Base-by-base conservation (phyloP, 495 filamentous ascomycete species). In the Penicillium paradoxum region DNA sequence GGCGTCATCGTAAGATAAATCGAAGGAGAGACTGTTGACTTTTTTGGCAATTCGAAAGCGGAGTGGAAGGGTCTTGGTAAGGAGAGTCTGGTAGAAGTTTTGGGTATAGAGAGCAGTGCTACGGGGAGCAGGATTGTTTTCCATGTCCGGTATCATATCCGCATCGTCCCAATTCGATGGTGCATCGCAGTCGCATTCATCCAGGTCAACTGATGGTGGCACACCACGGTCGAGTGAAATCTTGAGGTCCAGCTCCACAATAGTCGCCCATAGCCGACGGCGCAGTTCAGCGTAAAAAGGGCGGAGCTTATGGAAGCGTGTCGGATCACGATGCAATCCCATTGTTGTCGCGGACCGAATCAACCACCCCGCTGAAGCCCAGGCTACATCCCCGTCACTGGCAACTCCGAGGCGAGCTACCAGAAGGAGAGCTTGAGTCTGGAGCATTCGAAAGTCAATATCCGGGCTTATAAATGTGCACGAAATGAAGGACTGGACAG, bases 201-300 rank as follows among this genome's bases (percentile, higher is more conserved):
- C 67, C 9, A 73, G 53, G 17, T 72, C 67, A 22, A 79, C 69
- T 5, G 71, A 68, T 0, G 81, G 80, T 1, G 75, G 70, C 62
- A 81, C 77, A 0, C 73, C 83, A 0, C 77, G 73, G 40, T 82
- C 80, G 2, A 85, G 53, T 1, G 79, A 77, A 0, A 83, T 72
- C 56, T 85, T 83, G 2, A 83, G 55, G 45, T 68, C 67, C 24
- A 86, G 56, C 50, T 87, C 84, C 15, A 86, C 57, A 22, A 87
- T 78, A 4, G 82, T 85, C 13, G 74, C 74, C 84, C 84, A 87
- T 3, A 86, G 50, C 18, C 83, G 67, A 42, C 83, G 75, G 3
- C 82, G 78, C 22, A 83, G 45, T 53, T 87, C 82, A 4, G 70
- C 71, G 52, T 78, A 74, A 17, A 80, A 69, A 4, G 63, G 63